Percentiles rank a stretch among this genome's conserved stretches.
Evolutionary conservation across 768 basidiomycete genomes (phyloP).

Genomic region (Strobilomyces echinocephalus): DNA sequence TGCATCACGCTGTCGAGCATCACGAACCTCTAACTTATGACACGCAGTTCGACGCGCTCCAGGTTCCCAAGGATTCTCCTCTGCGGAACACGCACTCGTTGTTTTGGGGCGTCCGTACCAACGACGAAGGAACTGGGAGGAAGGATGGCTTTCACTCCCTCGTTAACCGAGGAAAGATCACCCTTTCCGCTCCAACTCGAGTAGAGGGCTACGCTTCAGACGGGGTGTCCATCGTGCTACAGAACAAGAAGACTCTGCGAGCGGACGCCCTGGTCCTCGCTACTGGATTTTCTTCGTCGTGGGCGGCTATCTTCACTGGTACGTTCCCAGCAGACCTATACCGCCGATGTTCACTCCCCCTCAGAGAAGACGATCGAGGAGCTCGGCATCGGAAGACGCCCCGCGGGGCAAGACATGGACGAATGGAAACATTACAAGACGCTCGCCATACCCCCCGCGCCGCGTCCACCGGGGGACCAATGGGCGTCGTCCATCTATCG

Average conservation of each 20-base stretch:
- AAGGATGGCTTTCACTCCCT: slow-evolving; percentile 48
- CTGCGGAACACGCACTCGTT: slow-evolving; percentile 38
- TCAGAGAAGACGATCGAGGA: too few relatives aligned
- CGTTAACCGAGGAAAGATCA: slow-evolving; percentile 45
- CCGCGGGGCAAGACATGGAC: too few relatives aligned
- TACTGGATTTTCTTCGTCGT: slow-evolving; percentile 42
- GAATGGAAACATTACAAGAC: too few relatives aligned
- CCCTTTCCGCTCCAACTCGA: slow-evolving; percentile 28
- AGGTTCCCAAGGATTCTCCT: slow-evolving; percentile 45
- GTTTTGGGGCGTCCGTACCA: slow-evolving; percentile 42
- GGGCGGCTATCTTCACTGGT: too few relatives aligned
- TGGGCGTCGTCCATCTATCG: too few relatives aligned
- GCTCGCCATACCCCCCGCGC: too few relatives aligned
- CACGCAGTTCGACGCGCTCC: slow-evolving; percentile 3
- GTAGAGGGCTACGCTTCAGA: slow-evolving; percentile 21
- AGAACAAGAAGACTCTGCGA: slow-evolving; percentile 36
- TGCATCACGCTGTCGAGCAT: slow-evolving; percentile 4
- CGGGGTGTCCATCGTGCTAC: slow-evolving; percentile 37
- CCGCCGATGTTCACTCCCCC: too few relatives aligned
- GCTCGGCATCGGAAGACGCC: too few relatives aligned
- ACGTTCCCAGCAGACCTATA: too few relatives aligned
- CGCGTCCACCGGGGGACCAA: too few relatives aligned
- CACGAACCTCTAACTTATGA: neutral
- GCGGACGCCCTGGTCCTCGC: slow-evolving; percentile 47
- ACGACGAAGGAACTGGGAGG: slow-evolving; percentile 50